Conservation (phyloP, 1,284 basidiomycete species). For the Leccinum pachyderme region DNA sequence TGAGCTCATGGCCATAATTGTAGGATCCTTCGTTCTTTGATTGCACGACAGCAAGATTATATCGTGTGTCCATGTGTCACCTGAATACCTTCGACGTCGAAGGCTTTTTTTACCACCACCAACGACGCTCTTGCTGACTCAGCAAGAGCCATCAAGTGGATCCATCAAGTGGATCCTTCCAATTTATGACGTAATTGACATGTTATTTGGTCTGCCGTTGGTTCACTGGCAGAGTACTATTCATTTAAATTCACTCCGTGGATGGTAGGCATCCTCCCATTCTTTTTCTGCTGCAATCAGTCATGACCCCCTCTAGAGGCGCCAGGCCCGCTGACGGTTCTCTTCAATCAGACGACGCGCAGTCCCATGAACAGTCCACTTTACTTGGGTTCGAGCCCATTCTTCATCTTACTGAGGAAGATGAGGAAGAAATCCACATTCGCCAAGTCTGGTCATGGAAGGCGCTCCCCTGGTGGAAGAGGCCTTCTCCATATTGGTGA, state of each 20-base stretch:
- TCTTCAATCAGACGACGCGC: constrained; percentile 37
- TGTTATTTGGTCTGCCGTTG: no score
- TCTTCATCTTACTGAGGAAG: constrained; percentile 11
- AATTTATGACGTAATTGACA: no score
- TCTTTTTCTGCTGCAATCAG: background rate
- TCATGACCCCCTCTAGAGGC: constrained; percentile 12
- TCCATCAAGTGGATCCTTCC: no score
- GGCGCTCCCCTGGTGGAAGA: constrained; percentile 62
- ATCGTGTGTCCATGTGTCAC: no score
- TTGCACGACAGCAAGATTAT: no score
- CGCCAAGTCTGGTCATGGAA: constrained; percentile 30
- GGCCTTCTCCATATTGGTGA: constrained; percentile 65
- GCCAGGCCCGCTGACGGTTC: background rate
- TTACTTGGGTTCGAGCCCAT: constrained; percentile 30
- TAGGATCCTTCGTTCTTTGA: background rate
- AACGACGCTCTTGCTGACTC: no score
- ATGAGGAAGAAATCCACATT: constrained; percentile 26
- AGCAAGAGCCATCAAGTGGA: no score
- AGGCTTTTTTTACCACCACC: no score
- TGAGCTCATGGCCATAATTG: background rate
- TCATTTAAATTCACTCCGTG: background rate
- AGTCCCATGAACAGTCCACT: constrained; percentile 36
- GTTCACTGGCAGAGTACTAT: background rate
- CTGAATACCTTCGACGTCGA: no score
- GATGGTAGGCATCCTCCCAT: background rate